These are phyloP conservation scores for Hypericum perforatum DNA, from an alignment of 345 rosid genomes.

Conservation along the genomic window DNA sequence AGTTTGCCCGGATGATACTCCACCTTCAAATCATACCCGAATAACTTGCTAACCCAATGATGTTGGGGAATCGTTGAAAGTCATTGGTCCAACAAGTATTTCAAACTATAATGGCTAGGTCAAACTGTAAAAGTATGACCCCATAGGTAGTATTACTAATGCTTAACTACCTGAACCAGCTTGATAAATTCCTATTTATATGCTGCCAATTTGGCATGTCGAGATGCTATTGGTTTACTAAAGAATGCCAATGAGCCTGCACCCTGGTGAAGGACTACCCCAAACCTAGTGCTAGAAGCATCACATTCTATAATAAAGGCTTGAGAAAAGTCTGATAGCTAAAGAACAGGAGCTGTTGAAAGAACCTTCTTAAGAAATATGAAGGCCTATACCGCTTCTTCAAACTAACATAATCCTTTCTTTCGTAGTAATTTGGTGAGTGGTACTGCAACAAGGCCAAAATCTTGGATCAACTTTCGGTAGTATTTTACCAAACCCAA, in stretches of 20 bases:
- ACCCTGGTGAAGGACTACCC: not conserved
- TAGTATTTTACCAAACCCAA: not conserved
- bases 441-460: not conserved
- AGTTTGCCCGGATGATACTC: not conserved
- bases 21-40: not conserved
- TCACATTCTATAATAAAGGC: not conserved
- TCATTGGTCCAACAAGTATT: not conserved
- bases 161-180: not conserved
- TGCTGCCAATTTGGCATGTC: not conserved
- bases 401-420: not conserved
- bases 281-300: not conserved
- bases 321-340: not conserved
- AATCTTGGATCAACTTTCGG: not conserved
- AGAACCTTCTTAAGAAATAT: not conserved
- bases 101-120: not conserved
- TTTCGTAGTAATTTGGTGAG: not conserved
- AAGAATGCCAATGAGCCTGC: not conserved
- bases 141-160: not conserved
- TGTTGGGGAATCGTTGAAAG: not conserved
- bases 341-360: not conserved
- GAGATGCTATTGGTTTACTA: not conserved
- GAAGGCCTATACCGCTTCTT: not conserved
- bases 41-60: not conserved
- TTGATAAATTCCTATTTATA: not conserved
- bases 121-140: not conserved